phyloP scores from a whole-genome alignment of 139 green algal species.

The Limnomonas spitsbergensis region DNA sequence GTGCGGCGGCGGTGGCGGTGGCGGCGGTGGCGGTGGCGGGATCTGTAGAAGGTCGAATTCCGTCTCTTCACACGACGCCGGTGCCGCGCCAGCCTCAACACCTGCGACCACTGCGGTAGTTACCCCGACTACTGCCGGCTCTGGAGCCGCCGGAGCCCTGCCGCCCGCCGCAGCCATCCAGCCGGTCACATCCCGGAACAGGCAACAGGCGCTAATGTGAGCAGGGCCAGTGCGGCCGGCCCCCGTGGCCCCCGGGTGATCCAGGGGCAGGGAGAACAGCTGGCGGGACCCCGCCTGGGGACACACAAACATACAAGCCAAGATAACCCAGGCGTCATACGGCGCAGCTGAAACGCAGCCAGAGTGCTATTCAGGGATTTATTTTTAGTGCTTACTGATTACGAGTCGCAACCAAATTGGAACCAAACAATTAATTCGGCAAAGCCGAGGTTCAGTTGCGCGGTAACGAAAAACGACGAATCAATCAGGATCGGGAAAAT shows the following conservation, averaged over 20 bases:
- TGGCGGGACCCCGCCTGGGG: background rate
- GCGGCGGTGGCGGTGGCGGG: too few species aligned
- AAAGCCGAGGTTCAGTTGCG: too few species aligned
- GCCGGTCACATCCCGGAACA: slow-evolving; percentile 4
- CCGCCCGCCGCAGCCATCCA: background rate
- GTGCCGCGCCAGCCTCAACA: background rate
- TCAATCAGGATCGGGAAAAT: too few species aligned
- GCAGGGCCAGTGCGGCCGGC: background rate
- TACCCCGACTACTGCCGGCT: background rate
- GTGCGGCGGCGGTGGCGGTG: background rate
- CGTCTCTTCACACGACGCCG: too few species aligned
- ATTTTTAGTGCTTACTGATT: too few species aligned
- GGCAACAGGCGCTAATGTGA: background rate
- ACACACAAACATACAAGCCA: too few species aligned
- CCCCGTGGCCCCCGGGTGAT: background rate
- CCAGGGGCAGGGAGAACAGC: background rate
- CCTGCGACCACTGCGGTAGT: background rate
- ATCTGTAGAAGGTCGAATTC: background rate
- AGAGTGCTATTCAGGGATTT: too few species aligned
- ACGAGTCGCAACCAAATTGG: too few species aligned
- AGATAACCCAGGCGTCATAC: too few species aligned
- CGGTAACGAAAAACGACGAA: too few species aligned
- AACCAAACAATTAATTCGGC: too few species aligned
- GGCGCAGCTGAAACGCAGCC: too few species aligned
- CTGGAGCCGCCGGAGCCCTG: background rate